These are phyloP conservation scores for Musa balbisiana DNA, from an alignment of 202 grass and related monocot species.

Conservation along the genomic window DNA sequence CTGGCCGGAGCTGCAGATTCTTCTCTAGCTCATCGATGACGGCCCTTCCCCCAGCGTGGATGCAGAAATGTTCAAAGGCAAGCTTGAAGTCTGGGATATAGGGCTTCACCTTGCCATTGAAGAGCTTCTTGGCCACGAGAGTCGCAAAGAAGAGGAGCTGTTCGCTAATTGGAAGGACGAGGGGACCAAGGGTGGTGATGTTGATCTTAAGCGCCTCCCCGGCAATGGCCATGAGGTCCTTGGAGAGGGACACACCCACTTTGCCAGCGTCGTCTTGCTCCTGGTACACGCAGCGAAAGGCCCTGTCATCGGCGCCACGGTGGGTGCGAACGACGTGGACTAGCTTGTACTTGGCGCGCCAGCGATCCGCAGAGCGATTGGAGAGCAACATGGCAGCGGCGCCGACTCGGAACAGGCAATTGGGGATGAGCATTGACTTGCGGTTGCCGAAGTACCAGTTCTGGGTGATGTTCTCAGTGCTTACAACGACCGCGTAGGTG, in stretches of 20 bases:
- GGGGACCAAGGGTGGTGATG: slow-evolving; percentile 35
- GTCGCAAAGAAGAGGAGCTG: slow-evolving; percentile 30
- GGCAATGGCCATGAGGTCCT: slow-evolving; percentile 41
- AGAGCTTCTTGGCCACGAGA: slow-evolving; percentile 30
- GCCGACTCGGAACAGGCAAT: slow-evolving; percentile 36
- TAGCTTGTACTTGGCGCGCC: slow-evolving; percentile 29
- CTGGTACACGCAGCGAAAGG: slow-evolving; percentile 34
- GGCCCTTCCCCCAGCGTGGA: slow-evolving; percentile 39
- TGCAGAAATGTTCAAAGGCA: slow-evolving; percentile 38
- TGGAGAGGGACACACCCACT: slow-evolving; percentile 31
- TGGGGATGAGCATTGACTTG: slow-evolving; percentile 43
- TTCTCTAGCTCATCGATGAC: slow-evolving; percentile 44
- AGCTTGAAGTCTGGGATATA: slow-evolving; percentile 41
- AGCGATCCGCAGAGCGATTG: slow-evolving; percentile 19
- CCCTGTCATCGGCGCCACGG: slow-evolving; percentile 27
- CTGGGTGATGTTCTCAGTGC: slow-evolving; percentile 40
- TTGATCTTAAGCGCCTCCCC: slow-evolving; percentile 35
- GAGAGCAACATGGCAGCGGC: slow-evolving; percentile 36
- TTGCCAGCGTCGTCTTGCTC: slow-evolving; percentile 37
- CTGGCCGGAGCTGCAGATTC: slow-evolving; percentile 27
- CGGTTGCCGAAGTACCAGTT: slow-evolving; percentile 40
- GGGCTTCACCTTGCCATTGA: slow-evolving; percentile 35
- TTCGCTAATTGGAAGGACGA: slow-evolving; percentile 35
- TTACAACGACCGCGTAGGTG: slow-evolving; percentile 31
- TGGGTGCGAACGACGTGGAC: slow-evolving; percentile 34